Percentiles rank a stretch among this genome's conserved stretches.
These are phyloP conservation scores for Tremellales sp. DNA, from an alignment of 1,284 basidiomycete genomes.

Conservation along the genomic window DNA sequence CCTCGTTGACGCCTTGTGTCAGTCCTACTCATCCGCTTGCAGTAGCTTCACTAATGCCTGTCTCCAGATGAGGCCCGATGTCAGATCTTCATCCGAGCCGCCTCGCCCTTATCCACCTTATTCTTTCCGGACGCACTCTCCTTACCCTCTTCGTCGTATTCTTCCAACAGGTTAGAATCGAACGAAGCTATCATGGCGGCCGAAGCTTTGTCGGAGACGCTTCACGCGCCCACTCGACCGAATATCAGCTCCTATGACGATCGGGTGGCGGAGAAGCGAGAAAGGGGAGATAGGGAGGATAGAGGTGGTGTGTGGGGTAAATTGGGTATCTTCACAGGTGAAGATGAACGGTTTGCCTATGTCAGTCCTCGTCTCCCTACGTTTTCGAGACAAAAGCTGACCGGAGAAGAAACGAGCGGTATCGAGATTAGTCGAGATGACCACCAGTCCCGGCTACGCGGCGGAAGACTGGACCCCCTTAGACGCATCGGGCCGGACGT, in stretches of 20 bases:
- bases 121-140: slow-evolving; percentile 59
- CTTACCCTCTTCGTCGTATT: slow-evolving; percentile 5
- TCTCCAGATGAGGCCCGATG: slow-evolving; percentile 48
- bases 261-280: slow-evolving; percentile 18
- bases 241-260: slow-evolving; percentile 60
- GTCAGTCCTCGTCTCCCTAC: slow-evolving; percentile 42
- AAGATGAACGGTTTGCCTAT: slow-evolving; percentile 66
- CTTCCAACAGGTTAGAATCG: slow-evolving; percentile 16
- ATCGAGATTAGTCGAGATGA: slow-evolving; percentile 64
- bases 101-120: slow-evolving; percentile 54
- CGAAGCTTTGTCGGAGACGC: slow-evolving; percentile 58
- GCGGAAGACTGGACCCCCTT: slow-evolving; percentile 46
- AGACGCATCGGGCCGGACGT: slow-evolving; percentile 49
- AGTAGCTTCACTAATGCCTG: background rate
- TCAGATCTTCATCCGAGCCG: slow-evolving; percentile 50
- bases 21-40: slow-evolving; percentile 29
- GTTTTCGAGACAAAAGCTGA: background rate
- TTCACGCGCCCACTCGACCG: slow-evolving; percentile 57
- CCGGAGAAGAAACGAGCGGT: slow-evolving; percentile 56
- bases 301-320: slow-evolving; percentile 50
- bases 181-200: slow-evolving; percentile 57
- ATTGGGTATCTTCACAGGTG: slow-evolving; percentile 63
- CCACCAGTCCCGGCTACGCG: slow-evolving; percentile 53
- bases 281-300: slow-evolving; percentile 16
- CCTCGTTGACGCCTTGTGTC: slow-evolving; percentile 64